Conservation (phyloP, 2,329 filamentous ascomycete genomes). For the Botrytis elliptica region DNA sequence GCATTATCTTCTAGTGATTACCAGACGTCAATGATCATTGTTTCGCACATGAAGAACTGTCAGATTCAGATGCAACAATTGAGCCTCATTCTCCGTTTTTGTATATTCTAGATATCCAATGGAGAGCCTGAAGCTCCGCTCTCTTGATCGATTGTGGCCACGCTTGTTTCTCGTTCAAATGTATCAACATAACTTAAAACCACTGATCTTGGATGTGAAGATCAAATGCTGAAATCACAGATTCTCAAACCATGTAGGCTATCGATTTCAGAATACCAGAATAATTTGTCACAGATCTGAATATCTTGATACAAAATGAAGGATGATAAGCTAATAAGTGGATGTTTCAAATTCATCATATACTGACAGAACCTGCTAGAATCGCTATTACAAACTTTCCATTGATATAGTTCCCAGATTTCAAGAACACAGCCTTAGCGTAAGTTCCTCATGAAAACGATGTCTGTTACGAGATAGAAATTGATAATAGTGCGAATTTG, state of each 20-base stretch:
- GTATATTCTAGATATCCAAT: too few species aligned
- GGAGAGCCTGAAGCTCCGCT: too few species aligned
- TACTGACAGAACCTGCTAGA: not conserved
- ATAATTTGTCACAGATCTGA: too few species aligned
- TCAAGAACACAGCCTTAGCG: too few species aligned
- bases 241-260: not conserved
- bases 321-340: not conserved
- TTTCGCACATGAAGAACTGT: not conserved
- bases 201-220: not conserved
- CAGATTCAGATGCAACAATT: fast-evolving
- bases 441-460: too few species aligned
- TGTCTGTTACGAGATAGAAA: too few species aligned
- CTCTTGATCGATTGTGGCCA: not conserved
- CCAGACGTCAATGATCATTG: not conserved
- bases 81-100: not conserved
- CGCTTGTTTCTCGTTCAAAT: too few species aligned
- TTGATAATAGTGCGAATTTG: too few species aligned
- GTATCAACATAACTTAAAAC: too few species aligned
- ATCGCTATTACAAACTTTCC: not conserved
- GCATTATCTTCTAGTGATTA: not conserved
- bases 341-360: not conserved
- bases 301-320: not conserved
- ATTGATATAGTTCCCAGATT: not conserved
- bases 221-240: not conserved
- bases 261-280: too few species aligned